Percentiles rank a stretch among this genome's conserved stretches.
These are phyloP conservation scores for Sporothrix brunneoviolacea DNA, from an alignment of 2,329 filamentous ascomycete genomes.

Conservation along the genomic window DNA sequence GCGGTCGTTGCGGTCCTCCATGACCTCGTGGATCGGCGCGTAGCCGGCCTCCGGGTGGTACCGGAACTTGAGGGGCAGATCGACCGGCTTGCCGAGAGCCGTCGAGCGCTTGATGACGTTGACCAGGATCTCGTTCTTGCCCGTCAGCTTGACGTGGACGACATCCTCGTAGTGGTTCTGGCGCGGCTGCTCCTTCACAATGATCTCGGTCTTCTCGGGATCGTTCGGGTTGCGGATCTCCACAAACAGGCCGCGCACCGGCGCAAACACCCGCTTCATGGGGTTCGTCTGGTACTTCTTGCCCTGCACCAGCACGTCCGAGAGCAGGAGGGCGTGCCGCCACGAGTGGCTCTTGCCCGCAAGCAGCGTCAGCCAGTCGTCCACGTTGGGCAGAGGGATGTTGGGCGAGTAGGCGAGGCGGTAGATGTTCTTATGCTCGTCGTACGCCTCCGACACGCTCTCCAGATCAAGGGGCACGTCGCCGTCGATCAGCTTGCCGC, in stretches of 20 bases:
- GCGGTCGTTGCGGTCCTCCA: constrained; percentile 90
- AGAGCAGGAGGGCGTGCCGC: constrained; percentile 89
- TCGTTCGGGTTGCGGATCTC: constrained; percentile 81
- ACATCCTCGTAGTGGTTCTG: constrained; percentile 84
- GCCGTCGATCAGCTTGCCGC: constrained; percentile 71
- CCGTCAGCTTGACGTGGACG: constrained; percentile 71
- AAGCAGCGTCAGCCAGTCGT: constrained; percentile 81
- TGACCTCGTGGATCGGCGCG: constrained; percentile 94
- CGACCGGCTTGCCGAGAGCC: constrained; percentile 72
- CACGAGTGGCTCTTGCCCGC: constrained; percentile 83
- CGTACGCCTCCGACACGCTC: constrained; percentile 69
- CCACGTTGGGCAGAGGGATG: constrained; percentile 66
- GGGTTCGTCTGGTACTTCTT: constrained; percentile 98
- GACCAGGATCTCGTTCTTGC: constrained; percentile 73
- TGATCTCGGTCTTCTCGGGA: constrained; percentile 74
- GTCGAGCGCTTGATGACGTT: constrained; percentile 92
- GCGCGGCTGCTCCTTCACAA: constrained; percentile 78
- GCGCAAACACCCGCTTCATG: constrained; percentile 83
- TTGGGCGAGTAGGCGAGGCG: constrained; percentile 71
- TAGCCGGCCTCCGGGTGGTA: constrained; percentile 96
- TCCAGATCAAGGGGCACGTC: constrained; percentile 73
- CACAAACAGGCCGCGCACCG: constrained; percentile 77
- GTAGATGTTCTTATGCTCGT: constrained; percentile 74
- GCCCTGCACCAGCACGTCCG: constrained; percentile 89
- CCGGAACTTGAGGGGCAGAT: constrained; percentile 78